phyloP scores from a whole-genome alignment of 805 yeast genomes.

The Grigorovia yakushimaensis region DNA sequence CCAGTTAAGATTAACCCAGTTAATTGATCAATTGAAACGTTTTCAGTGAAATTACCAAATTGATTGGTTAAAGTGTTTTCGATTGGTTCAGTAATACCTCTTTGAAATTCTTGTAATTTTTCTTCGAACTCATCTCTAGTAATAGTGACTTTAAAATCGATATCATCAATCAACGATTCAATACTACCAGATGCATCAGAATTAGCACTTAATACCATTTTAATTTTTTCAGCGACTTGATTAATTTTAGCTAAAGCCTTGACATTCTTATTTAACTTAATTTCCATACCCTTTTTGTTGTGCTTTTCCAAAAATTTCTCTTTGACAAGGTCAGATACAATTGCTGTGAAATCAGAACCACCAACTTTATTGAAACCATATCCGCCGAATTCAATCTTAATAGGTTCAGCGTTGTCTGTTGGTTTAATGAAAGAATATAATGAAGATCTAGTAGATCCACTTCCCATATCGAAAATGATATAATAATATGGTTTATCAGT shows the following conservation, averaged over 20 bases:
- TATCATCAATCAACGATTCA: conserved; percentile 64
- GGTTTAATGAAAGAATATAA: conserved; percentile 50
- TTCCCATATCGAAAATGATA: conserved; percentile 82
- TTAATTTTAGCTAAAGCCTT: conserved; percentile 58
- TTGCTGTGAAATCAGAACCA: conserved; percentile 63
- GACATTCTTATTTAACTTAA: conserved; percentile 36
- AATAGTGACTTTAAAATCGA: conserved; percentile 60
- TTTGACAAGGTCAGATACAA: conserved; percentile 50
- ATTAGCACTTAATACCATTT: conserved; percentile 80
- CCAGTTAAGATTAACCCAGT: conserved; percentile 74
- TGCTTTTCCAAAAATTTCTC: conserved; percentile 46
- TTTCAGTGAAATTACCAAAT: conserved; percentile 18
- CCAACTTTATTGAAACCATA: conserved; percentile 67
- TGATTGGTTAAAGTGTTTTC: conserved; percentile 37
- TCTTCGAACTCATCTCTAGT: conserved; percentile 78
- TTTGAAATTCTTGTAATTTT: conserved; percentile 2
- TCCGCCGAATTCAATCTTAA: conserved; percentile 56
- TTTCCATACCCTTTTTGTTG: conserved; percentile 27
- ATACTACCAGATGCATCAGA: conserved; percentile 65
- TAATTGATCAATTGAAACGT: conserved; percentile 31
- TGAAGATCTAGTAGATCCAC: conserved; percentile 83
- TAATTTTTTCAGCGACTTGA: conserved; percentile 84
- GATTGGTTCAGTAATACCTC: conserved; percentile 45
- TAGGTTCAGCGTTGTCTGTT: conserved; percentile 33
- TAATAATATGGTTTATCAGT: conserved; percentile 40